Evolutionary conservation across 2,329 filamentous ascomycete genomes (phyloP), one percentile per base, ranked within the genome.

Genomic region (Ceratocystiopsis minuta): DNA sequence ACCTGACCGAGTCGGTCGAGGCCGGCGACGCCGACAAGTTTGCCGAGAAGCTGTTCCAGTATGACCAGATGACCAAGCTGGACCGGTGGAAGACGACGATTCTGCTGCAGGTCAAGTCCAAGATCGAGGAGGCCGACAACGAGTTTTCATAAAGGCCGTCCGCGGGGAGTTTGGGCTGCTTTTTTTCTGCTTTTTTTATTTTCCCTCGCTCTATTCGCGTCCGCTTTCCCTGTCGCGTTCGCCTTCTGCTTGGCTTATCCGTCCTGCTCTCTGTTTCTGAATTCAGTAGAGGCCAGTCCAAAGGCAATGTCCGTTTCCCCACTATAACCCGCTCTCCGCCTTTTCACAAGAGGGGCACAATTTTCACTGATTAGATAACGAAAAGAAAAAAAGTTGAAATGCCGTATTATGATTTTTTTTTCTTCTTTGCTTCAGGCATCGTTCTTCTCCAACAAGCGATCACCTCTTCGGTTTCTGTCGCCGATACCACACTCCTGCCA

Each of bases 11-110:
- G 45, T 75, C 82, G 4, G 69, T 94, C 44, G 78, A 90, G 55
- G 70, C 74, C 31, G 78, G 78, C 43, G 83, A 92, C 53, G 78
- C 81, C 57, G 85, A 94, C 53, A 67, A 70, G 46, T 96, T 93
- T 54, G 74, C 80, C 17, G 84, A 93, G 55, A 86, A 87, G 58
- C 62, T 90, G 48, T 93, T 81, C 66, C 78, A 88, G 58, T 96
- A 75, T 56, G 86, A 95, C 58, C 83, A 92, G 64, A 69, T 94
- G 64, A 90, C 78, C 64, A 90, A 90, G 67, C 64, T 96, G 54
- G 87, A 95, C 57, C 90, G 88, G 66, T 96, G 88, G 88, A 94
- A 95, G 79, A 94, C 83, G 40, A 83, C 80, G 31, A 65, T 94
- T 44, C 60, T 94, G 48, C 64, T 93, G 54, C 73, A 77, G 51